Percentiles rank a stretch among this genome's conserved stretches.
Evolutionary conservation across 208 protist genomes (phyloP).

Genomic region (Tritrichomonas musculus): DNA sequence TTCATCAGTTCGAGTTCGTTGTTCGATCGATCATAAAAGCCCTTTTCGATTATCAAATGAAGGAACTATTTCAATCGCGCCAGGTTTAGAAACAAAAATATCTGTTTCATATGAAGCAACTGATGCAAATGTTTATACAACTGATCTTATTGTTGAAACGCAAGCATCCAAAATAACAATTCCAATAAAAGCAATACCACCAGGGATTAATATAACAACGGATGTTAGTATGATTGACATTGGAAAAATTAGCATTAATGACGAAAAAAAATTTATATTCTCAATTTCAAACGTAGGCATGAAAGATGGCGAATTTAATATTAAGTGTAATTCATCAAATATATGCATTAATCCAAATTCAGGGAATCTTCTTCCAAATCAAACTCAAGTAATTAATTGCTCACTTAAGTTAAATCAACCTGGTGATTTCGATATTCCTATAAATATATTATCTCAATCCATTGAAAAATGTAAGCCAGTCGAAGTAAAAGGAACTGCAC

Average conservation of each 20-base stretch:
- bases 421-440: not conserved
- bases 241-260: not conserved
- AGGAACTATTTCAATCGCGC: not conserved
- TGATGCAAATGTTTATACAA: not conserved
- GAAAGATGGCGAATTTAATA: not conserved
- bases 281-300: not conserved
- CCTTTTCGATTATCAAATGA: not conserved
- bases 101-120: not conserved
- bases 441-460: not conserved
- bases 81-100: not conserved
- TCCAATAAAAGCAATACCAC: not conserved
- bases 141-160: not conserved
- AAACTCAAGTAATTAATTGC: not conserved
- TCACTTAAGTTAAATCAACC: not conserved
- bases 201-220: not conserved
- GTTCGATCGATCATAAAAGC: not conserved
- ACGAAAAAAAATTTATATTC: not conserved
- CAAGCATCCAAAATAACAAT: not conserved
- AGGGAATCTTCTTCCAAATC: not conserved
- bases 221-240: not conserved
- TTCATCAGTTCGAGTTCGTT: not conserved
- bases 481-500: not conserved
- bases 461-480: not conserved
- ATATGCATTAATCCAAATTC: not conserved
- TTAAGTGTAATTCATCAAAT: not conserved